These are phyloP conservation scores for Phytopythium chamaehyphon DNA, from an alignment of 352 stramenopile species.

Conservation along the genomic window DNA sequence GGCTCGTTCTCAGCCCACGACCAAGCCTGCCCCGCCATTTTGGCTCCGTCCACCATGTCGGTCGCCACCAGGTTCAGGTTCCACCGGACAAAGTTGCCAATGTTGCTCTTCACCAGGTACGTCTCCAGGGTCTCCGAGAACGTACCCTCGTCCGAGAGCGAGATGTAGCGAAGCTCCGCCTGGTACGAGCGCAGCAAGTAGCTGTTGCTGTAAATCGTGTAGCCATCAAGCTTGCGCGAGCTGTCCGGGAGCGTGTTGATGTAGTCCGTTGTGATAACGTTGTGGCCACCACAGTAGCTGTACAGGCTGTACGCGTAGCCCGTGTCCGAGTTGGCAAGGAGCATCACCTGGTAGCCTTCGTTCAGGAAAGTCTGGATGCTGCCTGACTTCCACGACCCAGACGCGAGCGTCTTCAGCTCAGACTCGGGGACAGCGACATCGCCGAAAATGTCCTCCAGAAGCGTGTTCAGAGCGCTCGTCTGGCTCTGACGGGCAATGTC, in stretches of 20 bases:
- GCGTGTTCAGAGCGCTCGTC: constrained; percentile 21
- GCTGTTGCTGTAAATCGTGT: constrained; percentile 43
- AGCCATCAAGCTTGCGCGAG: constrained; percentile 28
- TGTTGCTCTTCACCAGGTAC: constrained; percentile 34
- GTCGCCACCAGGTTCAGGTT: constrained; percentile 51
- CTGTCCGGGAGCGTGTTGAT: constrained; percentile 32
- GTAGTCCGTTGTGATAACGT: constrained; percentile 29
- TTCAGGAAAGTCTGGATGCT: constrained; percentile 35
- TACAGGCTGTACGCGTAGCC: constrained; percentile 29
- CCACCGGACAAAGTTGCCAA: constrained; percentile 45
- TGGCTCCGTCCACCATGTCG: constrained; percentile 38
- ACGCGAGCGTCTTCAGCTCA: constrained; percentile 25
- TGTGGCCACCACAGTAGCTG: constrained; percentile 36
- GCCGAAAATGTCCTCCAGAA: constrained; percentile 37
- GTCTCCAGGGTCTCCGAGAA: constrained; percentile 20
- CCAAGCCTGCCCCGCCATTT: constrained; percentile 53
- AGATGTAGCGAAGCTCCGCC: constrained; percentile 44
- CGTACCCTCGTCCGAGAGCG: constrained; percentile 20
- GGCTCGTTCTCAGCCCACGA: constrained; percentile 52
- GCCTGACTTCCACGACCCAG: constrained; percentile 24
- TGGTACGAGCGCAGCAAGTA: constrained; percentile 47
- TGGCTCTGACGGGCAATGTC: constrained; percentile 32
- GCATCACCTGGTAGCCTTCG: constrained; percentile 27
- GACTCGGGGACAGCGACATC: constrained; percentile 33
- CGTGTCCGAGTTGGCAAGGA: constrained; percentile 46